These are phyloP conservation scores for Lactifluus rugatus DNA, from an alignment of 768 basidiomycete species.

Conservation along the genomic window DNA sequence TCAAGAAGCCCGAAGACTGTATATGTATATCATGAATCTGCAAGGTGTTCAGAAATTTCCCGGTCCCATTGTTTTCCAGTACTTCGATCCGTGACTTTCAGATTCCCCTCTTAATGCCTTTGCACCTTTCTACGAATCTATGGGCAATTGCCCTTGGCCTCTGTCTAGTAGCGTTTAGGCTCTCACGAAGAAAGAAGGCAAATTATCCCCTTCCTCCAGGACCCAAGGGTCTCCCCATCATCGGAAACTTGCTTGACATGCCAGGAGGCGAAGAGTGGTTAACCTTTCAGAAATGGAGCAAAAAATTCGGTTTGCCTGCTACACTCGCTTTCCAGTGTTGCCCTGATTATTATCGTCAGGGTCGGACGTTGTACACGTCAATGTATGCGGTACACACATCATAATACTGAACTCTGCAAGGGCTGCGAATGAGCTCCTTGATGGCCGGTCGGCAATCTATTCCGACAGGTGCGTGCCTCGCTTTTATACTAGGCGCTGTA, in stretches of 20 bases:
- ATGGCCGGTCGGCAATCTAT: neutral
- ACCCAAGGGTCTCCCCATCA: neutral
- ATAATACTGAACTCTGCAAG: conserved; percentile 7
- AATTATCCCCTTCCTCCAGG: neutral
- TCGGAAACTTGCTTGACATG: conserved; percentile 9
- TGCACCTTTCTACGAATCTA: no score
- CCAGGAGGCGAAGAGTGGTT: neutral
- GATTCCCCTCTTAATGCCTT: no score
- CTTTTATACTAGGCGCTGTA: neutral
- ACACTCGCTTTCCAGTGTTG: neutral
- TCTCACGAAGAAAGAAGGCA: no score
- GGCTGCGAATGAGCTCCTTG: conserved; percentile 1
- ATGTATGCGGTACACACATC: neutral
- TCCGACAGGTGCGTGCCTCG: neutral
- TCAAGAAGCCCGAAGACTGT: no score
- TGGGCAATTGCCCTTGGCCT: no score
- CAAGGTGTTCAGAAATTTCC: no score
- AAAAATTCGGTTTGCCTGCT: neutral
- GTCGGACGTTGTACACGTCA: conserved; percentile 3
- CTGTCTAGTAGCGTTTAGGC: no score
- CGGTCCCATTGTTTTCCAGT: no score
- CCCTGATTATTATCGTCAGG: neutral
- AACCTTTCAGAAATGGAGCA: neutral
- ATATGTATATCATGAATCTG: no score
- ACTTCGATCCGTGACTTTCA: no score